These are phyloP conservation scores for Artemisia annua DNA, from an alignment of 129 eudicot genomes.

Conservation along the genomic window DNA sequence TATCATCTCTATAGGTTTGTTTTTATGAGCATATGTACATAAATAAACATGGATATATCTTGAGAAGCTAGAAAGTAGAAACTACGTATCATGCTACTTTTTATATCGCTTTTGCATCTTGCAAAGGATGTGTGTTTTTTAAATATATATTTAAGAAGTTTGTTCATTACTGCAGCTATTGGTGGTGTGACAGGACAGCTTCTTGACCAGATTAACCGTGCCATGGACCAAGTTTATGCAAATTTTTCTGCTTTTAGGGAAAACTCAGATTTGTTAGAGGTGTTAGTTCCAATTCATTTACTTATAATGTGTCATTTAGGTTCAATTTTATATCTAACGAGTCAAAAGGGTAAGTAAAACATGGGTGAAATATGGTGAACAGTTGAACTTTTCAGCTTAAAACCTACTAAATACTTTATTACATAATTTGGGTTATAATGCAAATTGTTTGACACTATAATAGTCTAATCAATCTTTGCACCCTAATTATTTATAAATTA, in stretches of 20 bases:
- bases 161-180: slow-evolving; percentile 43
- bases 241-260: slow-evolving; percentile 54
- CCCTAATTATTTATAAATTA: background rate
- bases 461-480: background rate
- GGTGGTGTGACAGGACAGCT: slow-evolving; percentile 55
- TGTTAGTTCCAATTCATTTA: background rate
- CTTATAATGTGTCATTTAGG: background rate
- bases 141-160: background rate
- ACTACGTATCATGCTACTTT: background rate
- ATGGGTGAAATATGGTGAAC: background rate
- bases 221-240: slow-evolving; percentile 51
- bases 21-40: background rate
- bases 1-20: slow-evolving; percentile 62
- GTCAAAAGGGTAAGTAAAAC: background rate
- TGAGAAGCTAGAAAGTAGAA: background rate
- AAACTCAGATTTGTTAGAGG: background rate
- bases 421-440: background rate
- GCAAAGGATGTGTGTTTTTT: background rate
- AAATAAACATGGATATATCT: slow-evolving; percentile 1
- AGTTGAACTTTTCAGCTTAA: background rate
- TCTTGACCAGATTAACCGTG: slow-evolving; percentile 57
- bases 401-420: background rate
- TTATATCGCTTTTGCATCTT: background rate
- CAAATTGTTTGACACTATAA: background rate
- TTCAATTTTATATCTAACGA: background rate